These are phyloP conservation scores for Penicillium macrosclerotiorum DNA, from an alignment of 495 filamentous ascomycete species.

Conservation along the genomic window DNA sequence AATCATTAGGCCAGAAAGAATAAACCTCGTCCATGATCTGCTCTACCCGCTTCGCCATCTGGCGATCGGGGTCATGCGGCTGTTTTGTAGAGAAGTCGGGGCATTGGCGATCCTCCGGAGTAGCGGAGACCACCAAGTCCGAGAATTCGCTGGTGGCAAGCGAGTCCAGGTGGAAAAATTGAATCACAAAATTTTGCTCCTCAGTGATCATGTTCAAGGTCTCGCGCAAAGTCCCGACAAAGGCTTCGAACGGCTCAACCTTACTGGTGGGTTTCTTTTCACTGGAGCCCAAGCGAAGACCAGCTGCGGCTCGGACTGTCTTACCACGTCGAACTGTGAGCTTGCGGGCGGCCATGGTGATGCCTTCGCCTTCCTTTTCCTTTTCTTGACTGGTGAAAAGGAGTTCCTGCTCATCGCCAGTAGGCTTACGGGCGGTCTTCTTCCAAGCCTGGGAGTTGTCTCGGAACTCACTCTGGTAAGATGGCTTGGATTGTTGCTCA, in stretches of 20 bases:
- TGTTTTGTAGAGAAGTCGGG: slow-evolving; percentile 68
- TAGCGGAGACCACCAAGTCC: slow-evolving; percentile 65
- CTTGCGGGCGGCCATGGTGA: slow-evolving; percentile 78
- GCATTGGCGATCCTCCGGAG: slow-evolving; percentile 64
- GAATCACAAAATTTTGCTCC: slow-evolving; percentile 92
- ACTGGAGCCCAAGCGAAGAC: slow-evolving; percentile 42
- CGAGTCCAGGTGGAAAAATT: slow-evolving; percentile 88
- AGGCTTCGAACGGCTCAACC: slow-evolving; percentile 77
- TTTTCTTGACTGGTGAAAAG: slow-evolving; percentile 87
- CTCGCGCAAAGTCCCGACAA: slow-evolving; percentile 74
- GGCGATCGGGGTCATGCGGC: slow-evolving; percentile 79
- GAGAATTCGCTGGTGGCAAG: slow-evolving; percentile 74
- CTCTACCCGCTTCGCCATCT: slow-evolving; percentile 72
- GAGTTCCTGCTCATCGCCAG: slow-evolving; percentile 80
- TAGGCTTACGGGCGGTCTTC: slow-evolving; percentile 70
- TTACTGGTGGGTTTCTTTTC: slow-evolving; percentile 71
- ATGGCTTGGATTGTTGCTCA: slow-evolving; percentile 65
- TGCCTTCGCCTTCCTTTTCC: slow-evolving; percentile 65
- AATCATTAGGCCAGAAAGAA: slow-evolving; percentile 72
- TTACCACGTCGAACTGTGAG: slow-evolving; percentile 90
- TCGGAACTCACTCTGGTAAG: slow-evolving; percentile 80
- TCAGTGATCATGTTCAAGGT: slow-evolving; percentile 74
- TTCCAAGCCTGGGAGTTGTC: slow-evolving; percentile 83
- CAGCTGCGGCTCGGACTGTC: slow-evolving; percentile 71
- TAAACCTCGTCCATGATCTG: slow-evolving; percentile 86